Evolutionary conservation across 2,329 filamentous ascomycete species (phyloP), one percentile per base, ranked within the genome.

Genomic region (Mycogone perniciosa): DNA sequence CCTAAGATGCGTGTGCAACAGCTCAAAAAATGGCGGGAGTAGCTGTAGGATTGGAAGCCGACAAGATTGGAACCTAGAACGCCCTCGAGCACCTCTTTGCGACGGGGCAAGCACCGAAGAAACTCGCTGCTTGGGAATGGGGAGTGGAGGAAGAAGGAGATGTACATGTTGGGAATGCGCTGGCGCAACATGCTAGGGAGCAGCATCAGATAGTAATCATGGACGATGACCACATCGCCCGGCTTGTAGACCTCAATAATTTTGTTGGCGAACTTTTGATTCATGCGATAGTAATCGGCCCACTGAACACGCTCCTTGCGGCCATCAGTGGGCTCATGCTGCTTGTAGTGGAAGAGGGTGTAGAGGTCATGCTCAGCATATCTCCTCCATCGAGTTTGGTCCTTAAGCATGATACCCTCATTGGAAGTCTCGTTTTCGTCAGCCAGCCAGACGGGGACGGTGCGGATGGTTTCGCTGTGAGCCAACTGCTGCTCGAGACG

Each of bases 41-140:
- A 97, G 67, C 90, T 93, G 72, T 90, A 93, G 6, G 90, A 93
- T 69, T 97, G 92, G 72, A 97, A 96, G 1, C 90, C 91, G 56
- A 97, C 82, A 74, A 97, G 84, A 68, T 96, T 96, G 50, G 92
- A 82, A 13, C 92, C 91, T 39, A 97, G 76, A 43, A 96, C 84
- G 44, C 93, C 93, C 59, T 93, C 89, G 10, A 97, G 75, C 8
- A 97, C 79, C 66, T 96, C 90, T 69, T 95, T 96, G 59, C 92
- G 82, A 57, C 89, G 83, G 35, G 89, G 88, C 50, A 96, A 75
- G 67, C 91, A 96, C 44, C 91, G 83, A 66, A 96, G 82, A 65
- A 95, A 96, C 69, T 97, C 93, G 75, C 89, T 95, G 70, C 90
- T 96, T 33, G 92, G 92, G 69, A 97, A 97, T 0, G 92, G 92